Evolutionary conservation across 306 rosid species (phyloP).

Genomic region (Dryas octopetala): DNA sequence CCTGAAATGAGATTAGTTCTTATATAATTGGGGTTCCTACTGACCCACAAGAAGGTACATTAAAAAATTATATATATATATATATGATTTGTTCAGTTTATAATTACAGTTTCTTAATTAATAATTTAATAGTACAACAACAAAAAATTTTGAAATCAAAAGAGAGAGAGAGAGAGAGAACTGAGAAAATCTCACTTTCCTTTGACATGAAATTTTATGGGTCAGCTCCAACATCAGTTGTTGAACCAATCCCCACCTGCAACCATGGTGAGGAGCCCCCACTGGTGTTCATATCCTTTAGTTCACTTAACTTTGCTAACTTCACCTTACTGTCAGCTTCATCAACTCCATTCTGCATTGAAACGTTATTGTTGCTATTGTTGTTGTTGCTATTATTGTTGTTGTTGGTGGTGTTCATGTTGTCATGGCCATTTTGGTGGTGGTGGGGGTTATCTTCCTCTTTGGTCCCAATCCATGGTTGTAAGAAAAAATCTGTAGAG

Average conservation of each 20-base stretch:
- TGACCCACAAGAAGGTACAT: conserved; percentile 39
- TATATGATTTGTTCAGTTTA: conserved; percentile 21
- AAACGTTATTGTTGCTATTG: conserved; percentile 23
- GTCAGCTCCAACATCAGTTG: conserved; percentile 57
- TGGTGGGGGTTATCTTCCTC: conserved; percentile 33
- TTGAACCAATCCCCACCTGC: conserved; percentile 88
- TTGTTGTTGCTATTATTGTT: conserved; percentile 28
- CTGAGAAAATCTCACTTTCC: conserved; percentile 14
- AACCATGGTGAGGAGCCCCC: conserved; percentile 85
- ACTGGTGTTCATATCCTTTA: conserved; percentile 62
- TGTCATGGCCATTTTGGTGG: conserved; percentile 32
- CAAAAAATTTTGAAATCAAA: neutral
- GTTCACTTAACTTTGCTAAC: conserved; percentile 83
- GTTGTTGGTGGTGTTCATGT: conserved; percentile 19
- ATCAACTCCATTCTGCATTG: conserved; percentile 54
- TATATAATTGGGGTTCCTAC: neutral
- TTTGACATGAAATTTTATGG: conserved; percentile 27
- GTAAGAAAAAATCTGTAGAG: conserved; percentile 56
- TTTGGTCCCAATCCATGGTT: conserved; percentile 53
- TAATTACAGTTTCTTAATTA: conserved; percentile 50
- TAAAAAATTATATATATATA: neutral
- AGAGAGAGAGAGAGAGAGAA: neutral
- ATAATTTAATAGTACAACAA: conserved; percentile 14
- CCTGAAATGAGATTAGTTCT: conserved; percentile 5
- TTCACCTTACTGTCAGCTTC: conserved; percentile 76